phyloP scores from a whole-genome alignment of 345 rosid genomes.

The Camelina sativa region DNA sequence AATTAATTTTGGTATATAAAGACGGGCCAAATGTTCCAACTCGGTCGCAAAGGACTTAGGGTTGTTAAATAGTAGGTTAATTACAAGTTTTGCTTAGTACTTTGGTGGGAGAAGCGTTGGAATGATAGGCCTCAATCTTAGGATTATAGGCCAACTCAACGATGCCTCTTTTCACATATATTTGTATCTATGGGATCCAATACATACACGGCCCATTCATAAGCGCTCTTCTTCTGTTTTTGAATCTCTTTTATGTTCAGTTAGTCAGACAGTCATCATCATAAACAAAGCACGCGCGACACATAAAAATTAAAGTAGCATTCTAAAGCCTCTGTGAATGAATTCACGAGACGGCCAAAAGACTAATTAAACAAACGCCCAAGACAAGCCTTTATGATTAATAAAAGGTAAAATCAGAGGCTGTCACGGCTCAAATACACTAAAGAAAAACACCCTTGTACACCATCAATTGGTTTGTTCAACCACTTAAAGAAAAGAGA shows the following conservation, averaged over 20 bases:
- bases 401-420: background rate
- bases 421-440: background rate
- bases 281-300: too few species aligned
- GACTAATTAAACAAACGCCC: background rate
- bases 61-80: background rate
- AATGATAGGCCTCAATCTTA: too few species aligned
- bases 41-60: too few species aligned
- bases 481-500: background rate
- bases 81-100: background rate
- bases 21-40: too few species aligned
- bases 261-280: too few species aligned
- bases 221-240: background rate
- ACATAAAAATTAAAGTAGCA: too few species aligned
- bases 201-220: background rate
- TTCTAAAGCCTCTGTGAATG: too few species aligned
- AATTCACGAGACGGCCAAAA: background rate
- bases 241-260: background rate
- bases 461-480: background rate
- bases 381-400: background rate
- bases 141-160: background rate
- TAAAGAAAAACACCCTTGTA: conserved; percentile 3
- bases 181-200: background rate
- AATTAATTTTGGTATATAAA: too few species aligned
- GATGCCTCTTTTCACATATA: background rate
- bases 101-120: background rate